Conservation (phyloP, 768 basidiomycete species). For the Steccherinum ochraceum region DNA sequence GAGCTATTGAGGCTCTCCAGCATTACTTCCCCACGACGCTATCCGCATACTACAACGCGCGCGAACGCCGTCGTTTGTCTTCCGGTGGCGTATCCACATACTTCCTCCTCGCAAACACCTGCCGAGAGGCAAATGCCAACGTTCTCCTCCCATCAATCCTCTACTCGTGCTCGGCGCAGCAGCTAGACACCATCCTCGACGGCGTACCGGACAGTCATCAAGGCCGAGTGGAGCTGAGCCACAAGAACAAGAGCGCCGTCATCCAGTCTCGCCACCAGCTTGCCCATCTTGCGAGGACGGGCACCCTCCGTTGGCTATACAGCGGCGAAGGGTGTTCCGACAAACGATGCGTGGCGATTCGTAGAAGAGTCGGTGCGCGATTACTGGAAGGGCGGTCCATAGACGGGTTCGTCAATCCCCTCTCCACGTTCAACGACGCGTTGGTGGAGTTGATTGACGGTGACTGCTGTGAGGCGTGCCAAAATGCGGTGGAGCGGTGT, state of each 20-base stretch:
- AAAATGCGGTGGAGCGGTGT: slow-evolving; percentile 7
- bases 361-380: neutral
- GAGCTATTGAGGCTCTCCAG: slow-evolving; percentile 6
- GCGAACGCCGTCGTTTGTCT: slow-evolving; percentile 1
- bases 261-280: slow-evolving; percentile 8
- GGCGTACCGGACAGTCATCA: neutral
- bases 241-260: slow-evolving; percentile 7
- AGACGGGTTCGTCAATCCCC: slow-evolving; percentile 8
- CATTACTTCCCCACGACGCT: slow-evolving; percentile 6
- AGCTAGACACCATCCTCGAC: slow-evolving; percentile 3
- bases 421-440: slow-evolving; percentile 9
- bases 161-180: slow-evolving; percentile 5
- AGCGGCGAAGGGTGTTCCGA: neutral
- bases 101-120: slow-evolving; percentile 7
- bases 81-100: slow-evolving; percentile 2
- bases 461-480: slow-evolving; percentile 11
- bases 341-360: neutral
- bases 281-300: slow-evolving; percentile 5
- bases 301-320: slow-evolving; percentile 9
- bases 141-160: slow-evolving; percentile 9
- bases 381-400: slow-evolving; percentile 10
- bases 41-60: slow-evolving; percentile 1
- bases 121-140: slow-evolving; percentile 6
- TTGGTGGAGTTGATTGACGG: slow-evolving; percentile 5
- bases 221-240: neutral